Evolutionary conservation across 1,284 basidiomycete species (phyloP), one percentile per base, ranked within the genome.

Genomic region (Sporisorium graminicola): DNA sequence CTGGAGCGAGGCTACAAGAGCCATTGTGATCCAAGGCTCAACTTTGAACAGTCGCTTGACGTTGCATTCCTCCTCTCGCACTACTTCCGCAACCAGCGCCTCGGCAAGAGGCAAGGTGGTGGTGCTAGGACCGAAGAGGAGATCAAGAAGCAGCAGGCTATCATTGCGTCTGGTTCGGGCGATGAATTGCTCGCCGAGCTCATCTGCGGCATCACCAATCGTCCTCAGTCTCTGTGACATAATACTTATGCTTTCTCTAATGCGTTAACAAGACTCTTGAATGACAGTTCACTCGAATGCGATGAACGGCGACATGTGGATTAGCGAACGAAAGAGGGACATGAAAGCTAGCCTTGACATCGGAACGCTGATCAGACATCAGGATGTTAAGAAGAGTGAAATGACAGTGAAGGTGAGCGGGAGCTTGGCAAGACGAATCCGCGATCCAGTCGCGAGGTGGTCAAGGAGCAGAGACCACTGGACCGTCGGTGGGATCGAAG

Each of bases 21-120:
- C 46, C 82, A 85, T 65, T 83, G 80, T 61, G 83, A 85, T 47
- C 85, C 87, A 0, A 70, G 86, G 13, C 84, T 90, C 62, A 90
- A 90, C 84, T 88, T 88, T 71, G 89, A 90, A 81, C 89, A 90
- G 77, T 87, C 87, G 3, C 85, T 90, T 6, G 80, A 85, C 57
- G 74, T 85, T 31, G 82, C 83, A 26, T 85, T 85, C 53, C 56
- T 85, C 18, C 65, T 85, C 27, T 81, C 80, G 53, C 77, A 83
- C 52, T 76, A 80, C 57, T 74, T 84, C 53, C 67, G 74, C 5
- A 72, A 66, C 29, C 79, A 81, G 52, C 72, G 83, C 40, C 51
- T 78, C 6, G 78, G 74, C 3, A 59, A 57, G 10, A 53, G 61
- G n/a, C 27, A 40, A 2, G 46, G 33, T 14, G 57, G 49, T 8